A percentile compares a stretch with the other conserved stretches of the same genome.
Conservation (phyloP, 257 asterid species). For the Solanum acaule region DNA sequence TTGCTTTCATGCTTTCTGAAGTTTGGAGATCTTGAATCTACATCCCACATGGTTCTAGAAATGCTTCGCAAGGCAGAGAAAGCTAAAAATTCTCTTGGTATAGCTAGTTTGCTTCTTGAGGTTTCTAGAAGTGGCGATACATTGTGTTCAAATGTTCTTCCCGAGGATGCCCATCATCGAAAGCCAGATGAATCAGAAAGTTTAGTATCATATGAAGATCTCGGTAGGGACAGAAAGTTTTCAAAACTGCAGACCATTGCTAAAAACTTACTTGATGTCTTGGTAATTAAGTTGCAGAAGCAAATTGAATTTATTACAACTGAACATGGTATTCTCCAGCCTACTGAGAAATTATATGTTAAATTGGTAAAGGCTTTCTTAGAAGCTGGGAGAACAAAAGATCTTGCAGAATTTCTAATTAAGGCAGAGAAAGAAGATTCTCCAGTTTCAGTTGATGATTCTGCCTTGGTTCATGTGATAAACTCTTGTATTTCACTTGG, state of each 20-base stretch:
- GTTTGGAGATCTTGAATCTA: conserved; percentile 72
- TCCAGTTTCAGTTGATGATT: conserved; percentile 57
- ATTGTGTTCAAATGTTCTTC: conserved; percentile 1
- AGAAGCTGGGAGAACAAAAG: conserved; percentile 60
- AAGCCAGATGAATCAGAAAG: conserved; percentile 14
- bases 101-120: conserved; percentile 41
- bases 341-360: conserved; percentile 69
- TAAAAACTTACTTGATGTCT: conserved; percentile 41
- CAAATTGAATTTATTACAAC: conserved; percentile 67
- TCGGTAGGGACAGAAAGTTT: conserved; percentile 52
- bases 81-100: conserved; percentile 62
- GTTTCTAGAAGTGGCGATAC: conserved; percentile 10
- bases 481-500: conserved; percentile 81
- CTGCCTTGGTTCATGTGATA: conserved; percentile 52
- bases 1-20: conserved; percentile 77
- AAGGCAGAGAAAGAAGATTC: conserved; percentile 63
- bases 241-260: conserved; percentile 52
- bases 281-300: conserved; percentile 46
- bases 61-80: conserved; percentile 78
- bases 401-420: conserved; percentile 60
- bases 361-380: conserved; percentile 66
- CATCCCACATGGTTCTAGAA: conserved; percentile 74
- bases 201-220: conserved; percentile 36
- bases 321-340: conserved; percentile 77
- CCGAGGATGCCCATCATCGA: conserved; percentile 5